Evolutionary conservation across 306 rosid genomes (phyloP), one percentile per base, ranked within the genome.

Genomic region (Vigna radiata): DNA sequence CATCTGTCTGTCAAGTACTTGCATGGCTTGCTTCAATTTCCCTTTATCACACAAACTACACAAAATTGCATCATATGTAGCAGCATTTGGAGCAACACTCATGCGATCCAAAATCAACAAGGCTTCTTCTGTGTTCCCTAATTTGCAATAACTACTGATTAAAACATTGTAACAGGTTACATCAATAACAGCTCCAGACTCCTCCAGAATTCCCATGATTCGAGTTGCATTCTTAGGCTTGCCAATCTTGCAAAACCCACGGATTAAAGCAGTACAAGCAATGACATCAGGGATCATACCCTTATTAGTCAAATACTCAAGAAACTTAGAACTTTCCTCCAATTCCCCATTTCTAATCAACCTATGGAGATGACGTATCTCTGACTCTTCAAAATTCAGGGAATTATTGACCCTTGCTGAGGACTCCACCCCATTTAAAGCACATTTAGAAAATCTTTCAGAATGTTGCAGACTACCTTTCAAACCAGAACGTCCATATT

Each of bases 1-100:
- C 83, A 92, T 23, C 70, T 92, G 90, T 76, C 84, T 58, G 56
- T 90, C 87, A 64, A 90, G 91, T 80, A 92, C 93, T 75, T 84
- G 87, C 97, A 90, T 90, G 0, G 93, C 97, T 72, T 92, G 87
- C 84, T 83, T 83, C 90, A 92, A 55, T 65, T 86, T 87, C 77
- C 95, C 90, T 75, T 83, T 77, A 56, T 84, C 93, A 86, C 97
- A 92, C 64, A 90, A 86, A 31, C 87, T 73, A 8, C 96, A 89
- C 85, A 92, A 80, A 72, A 92, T 87, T 19, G 89, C 87, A 72
- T 88, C 90, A 61, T 85, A 92, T 0, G 96, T 92, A 48, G 88
- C 85, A 77, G 85, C 93, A 81, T 90, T 92, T 0, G 97, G 90
- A 60, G 87, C 85, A 70, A 88, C 84, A 37, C 86, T 86, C 96